Base-by-base conservation (phyloP, 2,329 filamentous ascomycete genomes). In the Fusarium hainanense region DNA sequence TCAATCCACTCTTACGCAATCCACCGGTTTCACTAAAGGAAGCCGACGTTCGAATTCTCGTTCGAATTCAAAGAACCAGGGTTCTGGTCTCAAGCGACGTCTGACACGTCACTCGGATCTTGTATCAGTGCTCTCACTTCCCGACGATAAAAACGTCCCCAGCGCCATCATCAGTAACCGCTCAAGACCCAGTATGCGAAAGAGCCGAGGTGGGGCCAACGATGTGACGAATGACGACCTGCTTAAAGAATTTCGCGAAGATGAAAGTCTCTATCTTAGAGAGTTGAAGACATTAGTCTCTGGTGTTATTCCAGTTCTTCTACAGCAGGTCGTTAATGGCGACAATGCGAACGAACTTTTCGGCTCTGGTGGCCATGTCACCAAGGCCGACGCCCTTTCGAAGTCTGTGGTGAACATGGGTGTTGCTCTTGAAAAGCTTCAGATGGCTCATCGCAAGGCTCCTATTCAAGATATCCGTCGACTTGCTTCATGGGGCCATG, bases 371-470 rank as follows among this genome's bases (percentile, higher is more conserved):
- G 75, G 81, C 16, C 82, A 84, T 25, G 81, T 82, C 16, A 81
- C 84, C 48, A 88, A 88, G 70, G 85, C 82, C 25, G 77, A 92
- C 60, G 79, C 85, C 66, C 87, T 94, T 69, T 94, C 93, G 16
- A 93, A 93, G 78, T 92, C 95, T 1, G 97, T 99, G 56, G 90
- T 98, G 44, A 90, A 93, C 73, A 98, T 99, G 94, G 96, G 96
- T 10, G 87, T 98, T 58, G 90, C 92, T 6, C 85, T 99, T 7
- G 94, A 98, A 79, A 91, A 93, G 73, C 82, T 99, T 49, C 94
- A 91, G 78, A 89, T 87, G 25, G 83, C 93, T 40, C 96, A 99
- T 81, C 92, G 89, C 75, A 90, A 91, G 56, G 92, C 97, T 18
- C 94, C 95, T 0, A 84, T 92, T 52, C 85, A 90, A 23, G 90